These are phyloP conservation scores for Arctostaphylos glauca DNA, from an alignment of 148 eudicot genomes.

Conservation along the genomic window DNA sequence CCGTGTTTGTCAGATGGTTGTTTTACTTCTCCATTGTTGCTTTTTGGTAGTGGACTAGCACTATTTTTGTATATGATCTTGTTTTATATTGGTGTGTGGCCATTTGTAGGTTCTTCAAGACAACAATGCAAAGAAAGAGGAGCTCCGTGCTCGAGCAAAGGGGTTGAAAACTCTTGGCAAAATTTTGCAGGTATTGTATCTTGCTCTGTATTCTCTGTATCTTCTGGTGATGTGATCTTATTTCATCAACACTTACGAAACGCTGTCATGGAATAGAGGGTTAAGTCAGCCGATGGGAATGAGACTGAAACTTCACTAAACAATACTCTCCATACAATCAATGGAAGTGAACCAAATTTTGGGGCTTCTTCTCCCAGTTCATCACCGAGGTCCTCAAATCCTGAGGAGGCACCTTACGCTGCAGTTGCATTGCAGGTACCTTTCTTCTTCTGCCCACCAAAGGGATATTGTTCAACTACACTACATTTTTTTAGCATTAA, in stretches of 20 bases:
- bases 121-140: constrained; percentile 74
- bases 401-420: constrained; percentile 38
- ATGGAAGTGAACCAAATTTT: constrained; percentile 50
- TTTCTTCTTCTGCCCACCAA: constrained; percentile 6
- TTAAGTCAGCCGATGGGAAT: constrained; percentile 47
- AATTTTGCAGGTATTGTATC: constrained; percentile 71
- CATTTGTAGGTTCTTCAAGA: constrained; percentile 83
- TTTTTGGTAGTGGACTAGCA: constrained; percentile 4
- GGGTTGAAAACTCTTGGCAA: constrained; percentile 91
- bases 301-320: constrained; percentile 46
- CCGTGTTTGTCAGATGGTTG: constrained; percentile 96
- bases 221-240: neutral
- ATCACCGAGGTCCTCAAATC: constrained; percentile 36
- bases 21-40: constrained; percentile 17
- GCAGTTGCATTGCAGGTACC: constrained; percentile 61
- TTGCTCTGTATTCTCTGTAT: constrained; percentile 9
- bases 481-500: neutral
- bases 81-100: constrained; percentile 18
- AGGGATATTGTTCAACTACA: neutral
- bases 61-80: constrained; percentile 5
- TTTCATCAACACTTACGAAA: constrained; percentile 2
- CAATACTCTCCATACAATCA: constrained; percentile 43
- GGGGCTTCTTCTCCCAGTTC: constrained; percentile 37
- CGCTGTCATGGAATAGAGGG: constrained; percentile 37
- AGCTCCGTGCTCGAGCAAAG: constrained; percentile 87